Evolutionary conservation across 306 rosid genomes (phyloP).

Genomic region (Crotalaria pallida): DNA sequence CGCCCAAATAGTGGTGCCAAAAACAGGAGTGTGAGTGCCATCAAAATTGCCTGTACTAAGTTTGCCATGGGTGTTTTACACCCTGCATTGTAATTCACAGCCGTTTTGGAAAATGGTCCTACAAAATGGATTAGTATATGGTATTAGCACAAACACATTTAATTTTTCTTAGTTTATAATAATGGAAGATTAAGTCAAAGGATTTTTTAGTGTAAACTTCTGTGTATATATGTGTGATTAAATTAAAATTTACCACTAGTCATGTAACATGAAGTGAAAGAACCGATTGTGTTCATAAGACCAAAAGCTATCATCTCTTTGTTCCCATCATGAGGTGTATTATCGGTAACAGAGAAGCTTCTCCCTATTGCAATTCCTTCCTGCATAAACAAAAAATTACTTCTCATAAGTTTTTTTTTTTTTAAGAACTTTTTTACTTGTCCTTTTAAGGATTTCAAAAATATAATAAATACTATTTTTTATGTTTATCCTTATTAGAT

Average conservation of each 20-base stretch:
- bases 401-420: too few relatives aligned
- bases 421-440: too few relatives aligned
- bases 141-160: background rate
- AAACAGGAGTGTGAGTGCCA: conserved; percentile 52
- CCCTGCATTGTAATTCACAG: conserved; percentile 84
- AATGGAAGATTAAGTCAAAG: background rate
- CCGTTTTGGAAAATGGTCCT: conserved; percentile 97
- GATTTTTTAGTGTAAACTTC: background rate
- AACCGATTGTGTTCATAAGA: conserved; percentile 74
- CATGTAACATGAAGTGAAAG: conserved; percentile 85
- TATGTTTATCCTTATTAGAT: too few relatives aligned
- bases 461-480: too few relatives aligned
- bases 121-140: background rate
- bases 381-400: too few relatives aligned
- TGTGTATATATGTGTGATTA: background rate
- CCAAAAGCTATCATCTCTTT: conserved; percentile 92
- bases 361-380: conserved; percentile 98
- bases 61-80: conserved; percentile 65
- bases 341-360: conserved; percentile 60
- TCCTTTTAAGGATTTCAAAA: too few relatives aligned
- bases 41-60: conserved; percentile 43
- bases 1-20: conserved; percentile 74
- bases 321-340: conserved; percentile 83
- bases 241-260: conserved; percentile 57
- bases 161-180: background rate